Conservation (phyloP, 352 stramenopile genomes). For the Peronospora tabacina region DNA sequence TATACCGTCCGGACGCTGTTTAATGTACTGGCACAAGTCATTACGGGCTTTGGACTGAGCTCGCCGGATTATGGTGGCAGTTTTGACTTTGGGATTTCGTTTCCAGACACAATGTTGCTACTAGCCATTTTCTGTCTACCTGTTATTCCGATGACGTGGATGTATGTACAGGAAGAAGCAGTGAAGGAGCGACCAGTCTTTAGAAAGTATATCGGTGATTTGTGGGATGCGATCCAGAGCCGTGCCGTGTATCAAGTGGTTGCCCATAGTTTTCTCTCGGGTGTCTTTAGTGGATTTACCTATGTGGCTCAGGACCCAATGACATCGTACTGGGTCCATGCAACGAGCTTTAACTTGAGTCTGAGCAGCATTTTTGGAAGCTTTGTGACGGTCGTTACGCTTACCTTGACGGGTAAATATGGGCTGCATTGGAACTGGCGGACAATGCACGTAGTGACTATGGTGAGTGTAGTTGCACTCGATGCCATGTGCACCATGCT, state of each 20-base stretch:
- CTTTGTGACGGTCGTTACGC: conserved; percentile 34
- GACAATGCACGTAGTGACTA: conserved; percentile 37
- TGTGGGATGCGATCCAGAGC: conserved; percentile 40
- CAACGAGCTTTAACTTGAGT: conserved; percentile 40
- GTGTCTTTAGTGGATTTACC: conserved; percentile 38
- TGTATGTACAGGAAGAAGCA: conserved; percentile 42
- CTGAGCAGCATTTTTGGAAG: conserved; percentile 39
- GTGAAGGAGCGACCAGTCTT: conserved; percentile 26
- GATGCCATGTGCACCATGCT: conserved; percentile 44
- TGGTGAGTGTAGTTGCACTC: conserved; percentile 35
- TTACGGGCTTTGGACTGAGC: conserved; percentile 40
- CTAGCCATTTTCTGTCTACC: conserved; percentile 33
- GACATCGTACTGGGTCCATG: conserved; percentile 43
- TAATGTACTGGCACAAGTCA: conserved; percentile 31
- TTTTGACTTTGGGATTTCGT: conserved; percentile 40
- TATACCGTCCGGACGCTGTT: conserved; percentile 41
- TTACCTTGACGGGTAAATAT: conserved; percentile 41
- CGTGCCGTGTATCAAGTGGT: conserved; percentile 51
- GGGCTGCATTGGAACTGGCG: conserved; percentile 49
- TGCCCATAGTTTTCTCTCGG: conserved; percentile 37
- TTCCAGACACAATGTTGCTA: conserved; percentile 32
- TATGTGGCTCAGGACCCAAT: conserved; percentile 44
- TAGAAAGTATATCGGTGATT: conserved; percentile 31
- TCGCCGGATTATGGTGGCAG: conserved; percentile 34
- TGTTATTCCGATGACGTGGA: conserved; percentile 42